phyloP scores from a whole-genome alignment of 2,329 filamentous ascomycete genomes.

The Aureobasidium lini region DNA sequence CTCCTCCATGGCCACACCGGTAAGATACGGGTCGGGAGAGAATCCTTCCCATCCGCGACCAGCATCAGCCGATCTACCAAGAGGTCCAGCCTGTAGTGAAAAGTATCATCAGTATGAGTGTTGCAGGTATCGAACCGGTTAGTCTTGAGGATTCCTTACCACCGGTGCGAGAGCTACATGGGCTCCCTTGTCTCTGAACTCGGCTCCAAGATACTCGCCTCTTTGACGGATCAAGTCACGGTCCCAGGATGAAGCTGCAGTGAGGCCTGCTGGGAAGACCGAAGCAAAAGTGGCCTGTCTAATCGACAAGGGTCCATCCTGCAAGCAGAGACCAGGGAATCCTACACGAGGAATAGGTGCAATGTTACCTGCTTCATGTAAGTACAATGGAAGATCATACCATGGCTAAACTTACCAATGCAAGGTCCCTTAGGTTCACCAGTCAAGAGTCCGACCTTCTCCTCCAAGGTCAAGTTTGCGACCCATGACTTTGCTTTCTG shows the following conservation, averaged over 20 bases:
- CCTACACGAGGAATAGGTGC: conserved; percentile 64
- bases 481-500: conserved; percentile 23
- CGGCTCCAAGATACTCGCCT: conserved; percentile 44
- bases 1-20: conserved; percentile 43
- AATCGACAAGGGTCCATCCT: conserved; percentile 65
- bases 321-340: conserved; percentile 63
- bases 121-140: conserved; percentile 50
- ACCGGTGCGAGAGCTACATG: conserved; percentile 18
- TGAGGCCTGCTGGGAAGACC: conserved; percentile 71
- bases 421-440: conserved; percentile 38
- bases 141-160: conserved; percentile 36
- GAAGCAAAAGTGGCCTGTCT: conserved; percentile 65
- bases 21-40: conserved; percentile 61
- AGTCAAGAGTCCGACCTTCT: conserved; percentile 27
- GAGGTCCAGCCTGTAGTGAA: conserved; percentile 50
- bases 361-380: conserved; percentile 51
- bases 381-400: neutral
- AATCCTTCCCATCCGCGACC: conserved; percentile 76
- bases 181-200: conserved; percentile 26
- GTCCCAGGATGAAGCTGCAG: conserved; percentile 44
- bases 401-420: conserved; percentile 56
- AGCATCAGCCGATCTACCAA: conserved; percentile 64
- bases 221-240: conserved; percentile 44
- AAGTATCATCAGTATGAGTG: conserved; percentile 42
- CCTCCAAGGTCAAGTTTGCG: conserved; percentile 25